Conservation (phyloP, 257 asterid genomes). For the Nicotiana paniculata region DNA sequence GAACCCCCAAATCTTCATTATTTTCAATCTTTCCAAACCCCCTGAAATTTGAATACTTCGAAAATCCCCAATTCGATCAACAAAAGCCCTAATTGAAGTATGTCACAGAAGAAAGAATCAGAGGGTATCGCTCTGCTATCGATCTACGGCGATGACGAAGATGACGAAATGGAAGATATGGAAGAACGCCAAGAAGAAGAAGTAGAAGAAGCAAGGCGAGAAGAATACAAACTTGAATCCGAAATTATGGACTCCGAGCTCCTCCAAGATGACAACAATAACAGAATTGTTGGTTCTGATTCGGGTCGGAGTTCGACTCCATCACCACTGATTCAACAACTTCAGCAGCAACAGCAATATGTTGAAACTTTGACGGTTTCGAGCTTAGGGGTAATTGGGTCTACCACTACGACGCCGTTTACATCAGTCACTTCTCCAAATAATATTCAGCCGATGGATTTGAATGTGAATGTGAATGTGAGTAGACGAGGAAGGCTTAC, state of each 20-base stretch:
- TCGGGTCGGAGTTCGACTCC: slow-evolving; percentile 21
- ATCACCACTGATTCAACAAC: slow-evolving; percentile 9
- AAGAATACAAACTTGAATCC: slow-evolving; percentile 14
- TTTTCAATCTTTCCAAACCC: background rate
- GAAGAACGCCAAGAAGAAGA: slow-evolving; percentile 22
- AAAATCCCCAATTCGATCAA: background rate
- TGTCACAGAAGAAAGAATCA: slow-evolving; percentile 60
- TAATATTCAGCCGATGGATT: slow-evolving; percentile 36
- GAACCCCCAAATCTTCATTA: background rate
- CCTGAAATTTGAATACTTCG: background rate
- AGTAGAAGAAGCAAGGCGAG: slow-evolving; percentile 15
- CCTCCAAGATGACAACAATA: slow-evolving; percentile 18
- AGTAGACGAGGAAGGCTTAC: slow-evolving; percentile 34
- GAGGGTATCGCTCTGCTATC: slow-evolving; percentile 90
- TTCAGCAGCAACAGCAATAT: slow-evolving; percentile 29
- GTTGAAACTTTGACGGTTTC: slow-evolving; percentile 28
- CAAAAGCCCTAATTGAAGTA: background rate
- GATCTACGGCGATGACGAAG: slow-evolving; percentile 74
- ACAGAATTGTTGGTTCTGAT: slow-evolving; percentile 12
- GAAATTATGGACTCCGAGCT: slow-evolving; percentile 12
- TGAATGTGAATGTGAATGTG: slow-evolving; percentile 8
- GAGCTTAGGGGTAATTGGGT: slow-evolving; percentile 21
- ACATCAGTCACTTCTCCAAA: slow-evolving; percentile 23
- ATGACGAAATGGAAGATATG: slow-evolving; percentile 69
- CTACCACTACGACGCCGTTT: slow-evolving; percentile 42